Evolutionary conservation across 805 yeast species (phyloP).

Genomic region (Ogataea methanolica): DNA sequence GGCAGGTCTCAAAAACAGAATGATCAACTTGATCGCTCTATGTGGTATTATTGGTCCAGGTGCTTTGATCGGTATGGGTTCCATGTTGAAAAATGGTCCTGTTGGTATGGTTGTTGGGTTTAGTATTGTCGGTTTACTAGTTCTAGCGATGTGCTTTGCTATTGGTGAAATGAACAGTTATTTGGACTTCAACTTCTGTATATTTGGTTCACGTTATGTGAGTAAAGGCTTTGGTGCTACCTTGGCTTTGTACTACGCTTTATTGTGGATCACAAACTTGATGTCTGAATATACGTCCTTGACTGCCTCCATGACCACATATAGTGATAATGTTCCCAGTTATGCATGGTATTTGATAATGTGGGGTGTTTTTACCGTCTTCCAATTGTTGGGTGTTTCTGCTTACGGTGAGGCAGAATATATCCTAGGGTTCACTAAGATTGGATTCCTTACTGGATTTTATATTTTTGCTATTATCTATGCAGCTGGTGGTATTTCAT

Average conservation of each 20-base stretch:
- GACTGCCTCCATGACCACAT: constrained; percentile 43
- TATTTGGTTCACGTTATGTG: constrained; percentile 45
- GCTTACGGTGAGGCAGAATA: constrained; percentile 57
- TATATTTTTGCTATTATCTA: constrained; percentile 44
- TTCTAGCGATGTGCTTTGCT: constrained; percentile 49
- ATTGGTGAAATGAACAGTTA: constrained; percentile 54
- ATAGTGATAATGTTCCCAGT: constrained; percentile 48
- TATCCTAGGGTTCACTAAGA: constrained; percentile 45
- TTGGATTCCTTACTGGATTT: constrained; percentile 41
- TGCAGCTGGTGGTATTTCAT: constrained; percentile 38
- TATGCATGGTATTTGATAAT: constrained; percentile 53
- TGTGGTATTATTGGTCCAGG: constrained; percentile 64
- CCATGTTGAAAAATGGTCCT: constrained; percentile 51
- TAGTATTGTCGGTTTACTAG: constrained; percentile 47
- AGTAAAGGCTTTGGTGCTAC: constrained; percentile 57
- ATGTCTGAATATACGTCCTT: constrained; percentile 53
- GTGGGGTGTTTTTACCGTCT: constrained; percentile 46
- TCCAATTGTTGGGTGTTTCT: constrained; percentile 47
- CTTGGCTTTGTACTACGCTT: constrained; percentile 47
- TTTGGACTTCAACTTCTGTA: constrained; percentile 50
- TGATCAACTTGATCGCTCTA: constrained; percentile 45
- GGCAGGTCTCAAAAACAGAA: constrained; percentile 45
- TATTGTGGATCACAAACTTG: constrained; percentile 52
- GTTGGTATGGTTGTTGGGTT: constrained; percentile 48
- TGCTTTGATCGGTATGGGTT: constrained; percentile 44